Base-by-base conservation (phyloP, 768 basidiomycete species). In the Suillus decipiens region DNA sequence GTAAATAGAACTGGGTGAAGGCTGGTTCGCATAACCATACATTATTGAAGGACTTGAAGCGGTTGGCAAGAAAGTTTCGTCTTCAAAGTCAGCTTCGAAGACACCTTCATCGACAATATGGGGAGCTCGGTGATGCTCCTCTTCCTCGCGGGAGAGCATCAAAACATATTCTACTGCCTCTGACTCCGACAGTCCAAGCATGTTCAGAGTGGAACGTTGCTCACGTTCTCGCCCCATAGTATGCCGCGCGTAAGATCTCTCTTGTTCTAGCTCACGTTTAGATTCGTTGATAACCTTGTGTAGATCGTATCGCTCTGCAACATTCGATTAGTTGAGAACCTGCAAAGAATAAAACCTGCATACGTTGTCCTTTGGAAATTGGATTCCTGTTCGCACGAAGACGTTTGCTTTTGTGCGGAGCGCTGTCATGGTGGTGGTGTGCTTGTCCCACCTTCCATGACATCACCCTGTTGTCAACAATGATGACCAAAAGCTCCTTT, bases 91-190 rank as follows among this genome's bases (percentile, higher is more conserved):
- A 22, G 76, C 82, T 61, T 84, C 83, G 63, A 87, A 88, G 3
- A 86, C 80, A 3, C 84, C 87, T 60, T 87, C 84, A 22, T 85
- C 84, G 7, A 71, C n/a, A 5, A 63, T 39, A 41, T n/a, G 28
- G 45, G 43, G 31, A 61, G 64, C 59, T 63, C 62, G 63, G 60
- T 67, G 60, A 42, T 62, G 61, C 61, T 59, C 73, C 45, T 84
- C 86, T 71, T 93, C 90, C 53, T 95, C 93, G 10, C 89, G 86
- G 65, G 91, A 93, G 66, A 94, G 81, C 91, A 94, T 94, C 53
- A 95, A 72, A 0, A 87, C 81, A 67, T 95, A 95, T 69, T 92
- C 89, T 33, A 94, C 76, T 0, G 89, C 90, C 68, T 92, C 92
- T 1, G 75, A 74, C 68, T 95, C 92, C 62, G 81, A 86, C 45